Evolutionary conservation across 2,329 filamentous ascomycete genomes (phyloP).

Genomic region (Diaporthe humulicola): DNA sequence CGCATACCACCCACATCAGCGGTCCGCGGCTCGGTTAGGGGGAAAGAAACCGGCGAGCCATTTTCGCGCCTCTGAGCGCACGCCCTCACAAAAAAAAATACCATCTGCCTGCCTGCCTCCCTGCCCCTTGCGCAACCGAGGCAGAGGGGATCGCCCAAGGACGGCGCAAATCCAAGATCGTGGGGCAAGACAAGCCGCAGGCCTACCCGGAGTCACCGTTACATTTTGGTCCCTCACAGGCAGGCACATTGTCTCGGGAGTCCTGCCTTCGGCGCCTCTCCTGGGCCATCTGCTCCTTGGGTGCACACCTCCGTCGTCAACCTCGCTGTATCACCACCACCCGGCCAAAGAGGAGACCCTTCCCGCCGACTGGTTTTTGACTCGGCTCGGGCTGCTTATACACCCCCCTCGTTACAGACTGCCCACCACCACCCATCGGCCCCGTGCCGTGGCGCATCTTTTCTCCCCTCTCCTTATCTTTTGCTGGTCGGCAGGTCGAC

Average conservation of each 20-base stretch:
- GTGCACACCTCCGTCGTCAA: constrained; percentile 26
- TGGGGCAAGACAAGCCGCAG: constrained; percentile 18
- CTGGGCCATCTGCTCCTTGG: constrained; percentile 11
- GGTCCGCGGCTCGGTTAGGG: constrained; percentile 10
- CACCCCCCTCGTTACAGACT: constrained; percentile 28
- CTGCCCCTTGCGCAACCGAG: constrained; percentile 23
- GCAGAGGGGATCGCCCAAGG: background rate
- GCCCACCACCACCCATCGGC: constrained; percentile 28
- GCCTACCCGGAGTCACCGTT: constrained; percentile 5
- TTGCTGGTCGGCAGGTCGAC: constrained; percentile 31
- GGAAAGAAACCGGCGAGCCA: constrained; percentile 10
- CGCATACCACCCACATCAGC: constrained; percentile 23
- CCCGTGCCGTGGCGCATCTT: constrained; percentile 28
- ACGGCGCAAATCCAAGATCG: constrained; percentile 4
- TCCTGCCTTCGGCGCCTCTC: constrained; percentile 1
- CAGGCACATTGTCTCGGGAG: constrained; percentile 31
- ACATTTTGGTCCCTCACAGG: constrained; percentile 6
- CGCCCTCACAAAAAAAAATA: background rate
- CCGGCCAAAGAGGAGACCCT: constrained; percentile 7
- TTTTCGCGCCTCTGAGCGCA: constrained; percentile 22
- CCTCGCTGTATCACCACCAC: constrained; percentile 27
- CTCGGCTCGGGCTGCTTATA: constrained; percentile 21
- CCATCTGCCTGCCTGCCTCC: constrained; percentile 20
- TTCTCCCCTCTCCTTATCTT: constrained; percentile 34
- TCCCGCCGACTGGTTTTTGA: constrained; percentile 13